Conservation (phyloP, 306 rosid genomes). For the Citrullus mucosospermus region DNA sequence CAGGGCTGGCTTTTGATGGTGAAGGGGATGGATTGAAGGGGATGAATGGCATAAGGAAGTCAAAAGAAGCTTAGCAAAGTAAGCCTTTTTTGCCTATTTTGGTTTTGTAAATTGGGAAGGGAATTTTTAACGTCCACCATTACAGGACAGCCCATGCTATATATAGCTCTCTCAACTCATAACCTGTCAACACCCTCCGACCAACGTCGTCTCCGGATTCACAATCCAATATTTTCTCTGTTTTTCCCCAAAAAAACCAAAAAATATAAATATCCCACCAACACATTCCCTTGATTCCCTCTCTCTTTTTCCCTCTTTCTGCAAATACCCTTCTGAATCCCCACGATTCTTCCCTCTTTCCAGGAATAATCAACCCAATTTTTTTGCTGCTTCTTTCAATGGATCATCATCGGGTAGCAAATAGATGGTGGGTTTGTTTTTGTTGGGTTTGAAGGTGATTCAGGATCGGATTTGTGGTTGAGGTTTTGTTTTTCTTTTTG, state of each 20-base stretch:
- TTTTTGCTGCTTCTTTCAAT: neutral
- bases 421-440: neutral
- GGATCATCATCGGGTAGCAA: neutral
- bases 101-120: neutral
- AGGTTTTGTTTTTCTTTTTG: neutral
- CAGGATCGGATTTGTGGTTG: neutral
- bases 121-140: constrained; percentile 5
- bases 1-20: neutral
- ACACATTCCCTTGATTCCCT: constrained; percentile 9
- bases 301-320: neutral
- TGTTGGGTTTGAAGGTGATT: neutral
- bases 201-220: neutral
- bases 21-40: neutral
- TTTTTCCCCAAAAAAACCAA: neutral
- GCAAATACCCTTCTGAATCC: neutral
- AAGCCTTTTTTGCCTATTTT: neutral
- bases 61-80: constrained; percentile 2
- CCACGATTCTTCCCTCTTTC: neutral
- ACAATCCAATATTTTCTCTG: neutral
- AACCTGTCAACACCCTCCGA: constrained; percentile 1
- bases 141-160: constrained; percentile 10
- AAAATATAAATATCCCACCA: neutral
- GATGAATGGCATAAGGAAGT: neutral
- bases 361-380: neutral
- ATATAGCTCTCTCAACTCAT: constrained; percentile 4